Evolutionary conservation across 169 alveolate species (phyloP).

Genomic region (Blepharisma undulans): DNA sequence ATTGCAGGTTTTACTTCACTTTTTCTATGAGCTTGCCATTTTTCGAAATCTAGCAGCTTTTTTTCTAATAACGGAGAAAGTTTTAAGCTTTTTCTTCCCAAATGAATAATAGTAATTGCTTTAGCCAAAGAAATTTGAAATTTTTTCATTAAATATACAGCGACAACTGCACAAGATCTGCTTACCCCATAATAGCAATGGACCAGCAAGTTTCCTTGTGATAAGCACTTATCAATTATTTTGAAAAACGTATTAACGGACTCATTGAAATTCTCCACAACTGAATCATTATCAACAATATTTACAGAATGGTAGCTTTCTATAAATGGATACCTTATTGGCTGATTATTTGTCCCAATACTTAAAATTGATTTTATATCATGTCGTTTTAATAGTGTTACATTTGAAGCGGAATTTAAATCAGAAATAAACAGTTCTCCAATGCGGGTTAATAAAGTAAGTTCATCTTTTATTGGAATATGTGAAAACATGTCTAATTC

Average conservation of each 20-base stretch:
- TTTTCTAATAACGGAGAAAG: neutral
- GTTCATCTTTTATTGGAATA: neutral
- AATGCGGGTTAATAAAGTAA: neutral
- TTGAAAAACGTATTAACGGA: neutral
- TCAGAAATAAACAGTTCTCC: neutral
- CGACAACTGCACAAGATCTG: slow-evolving; percentile 76
- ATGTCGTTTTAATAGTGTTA: neutral
- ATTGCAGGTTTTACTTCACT: neutral
- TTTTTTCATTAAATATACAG: slow-evolving; percentile 79
- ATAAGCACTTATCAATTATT: neutral
- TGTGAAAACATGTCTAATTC: neutral
- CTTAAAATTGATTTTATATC: neutral
- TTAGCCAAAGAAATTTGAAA: slow-evolving; percentile 69
- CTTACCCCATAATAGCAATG: slow-evolving; percentile 84
- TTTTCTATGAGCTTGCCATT: neutral
- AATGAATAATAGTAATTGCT: slow-evolving; percentile 69
- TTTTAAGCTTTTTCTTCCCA: slow-evolving; percentile 39
- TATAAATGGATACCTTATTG: neutral
- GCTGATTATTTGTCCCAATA: neutral
- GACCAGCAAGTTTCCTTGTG: slow-evolving; percentile 68
- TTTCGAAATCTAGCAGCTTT: slow-evolving; percentile 14
- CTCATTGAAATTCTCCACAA: neutral
- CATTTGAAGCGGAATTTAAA: neutral
- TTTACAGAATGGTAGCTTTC: neutral
- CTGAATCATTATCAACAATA: neutral